Conservation (phyloP, 176 grass and related monocot species). For the Sorghum bicolor region DNA sequence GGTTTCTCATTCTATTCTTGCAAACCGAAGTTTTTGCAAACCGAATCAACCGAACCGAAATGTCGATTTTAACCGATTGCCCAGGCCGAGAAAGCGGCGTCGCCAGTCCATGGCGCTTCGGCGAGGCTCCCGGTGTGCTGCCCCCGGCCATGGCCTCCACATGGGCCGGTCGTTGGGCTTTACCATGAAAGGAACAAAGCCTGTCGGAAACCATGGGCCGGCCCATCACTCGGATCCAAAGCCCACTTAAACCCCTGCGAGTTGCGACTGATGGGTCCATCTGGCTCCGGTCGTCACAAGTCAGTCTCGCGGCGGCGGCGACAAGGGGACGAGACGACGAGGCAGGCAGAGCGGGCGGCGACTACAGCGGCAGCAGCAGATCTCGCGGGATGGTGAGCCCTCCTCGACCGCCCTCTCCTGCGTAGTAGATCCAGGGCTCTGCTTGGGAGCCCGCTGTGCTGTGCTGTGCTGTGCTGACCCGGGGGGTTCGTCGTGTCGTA, state of each 20-base stretch:
- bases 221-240: not conserved
- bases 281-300: not conserved
- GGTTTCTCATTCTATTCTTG: no score
- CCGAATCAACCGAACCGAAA: no score
- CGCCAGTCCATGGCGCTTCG: no score
- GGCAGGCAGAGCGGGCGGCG: not conserved
- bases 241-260: not conserved
- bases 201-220: not conserved
- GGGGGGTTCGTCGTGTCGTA: not conserved
- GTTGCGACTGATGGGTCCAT: not conserved
- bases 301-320: constrained; percentile 1
- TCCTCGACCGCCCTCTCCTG: not conserved
- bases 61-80: no score
- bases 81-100: no score
- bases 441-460: not conserved
- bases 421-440: not conserved
- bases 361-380: constrained; percentile 16
- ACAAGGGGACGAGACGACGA: not conserved
- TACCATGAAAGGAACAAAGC: no score
- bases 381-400: constrained; percentile 40
- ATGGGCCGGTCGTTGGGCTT: no score
- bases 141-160: no score
- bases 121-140: no score
- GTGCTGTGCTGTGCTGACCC: not conserved
- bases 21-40: no score